Evolutionary conservation across 1,284 basidiomycete species (phyloP).

Genomic region (Ceratobasidium sp.): DNA sequence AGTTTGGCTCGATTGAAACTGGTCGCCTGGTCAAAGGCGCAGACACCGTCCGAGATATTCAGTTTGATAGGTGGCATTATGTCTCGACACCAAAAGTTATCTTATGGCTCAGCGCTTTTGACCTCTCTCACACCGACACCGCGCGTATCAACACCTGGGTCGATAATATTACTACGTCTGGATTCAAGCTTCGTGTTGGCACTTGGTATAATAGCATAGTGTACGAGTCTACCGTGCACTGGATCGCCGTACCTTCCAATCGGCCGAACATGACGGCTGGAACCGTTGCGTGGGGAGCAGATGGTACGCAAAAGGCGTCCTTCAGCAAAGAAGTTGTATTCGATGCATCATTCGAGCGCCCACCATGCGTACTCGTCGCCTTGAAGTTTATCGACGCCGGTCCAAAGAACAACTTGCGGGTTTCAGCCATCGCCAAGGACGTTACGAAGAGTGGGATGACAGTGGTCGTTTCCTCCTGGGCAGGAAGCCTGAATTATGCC

Average conservation of each 20-base stretch:
- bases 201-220: constrained; percentile 27
- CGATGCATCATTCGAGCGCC: constrained; percentile 7
- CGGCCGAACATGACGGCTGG: too few species aligned
- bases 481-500: constrained; percentile 17
- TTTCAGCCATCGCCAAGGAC: constrained; percentile 1
- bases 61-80: constrained; percentile 32
- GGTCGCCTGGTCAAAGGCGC: too few species aligned
- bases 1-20: too few species aligned
- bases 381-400: constrained; percentile 33
- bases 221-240: constrained; percentile 3
- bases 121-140: neutral
- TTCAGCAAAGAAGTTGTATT: constrained; percentile 15
- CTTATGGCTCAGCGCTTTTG: constrained; percentile 21
- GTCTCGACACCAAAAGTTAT: constrained; percentile 31
- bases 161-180: constrained; percentile 25
- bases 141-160: constrained; percentile 10
- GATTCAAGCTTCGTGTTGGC: constrained; percentile 33
- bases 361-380: constrained; percentile 21
- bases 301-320: too few species aligned
- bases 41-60: too few species aligned
- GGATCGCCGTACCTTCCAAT: constrained; percentile 40
- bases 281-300: too few species aligned
- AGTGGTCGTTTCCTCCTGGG: constrained; percentile 35
- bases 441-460: constrained; percentile 19
- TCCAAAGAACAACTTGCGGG: constrained; percentile 21